Base-by-base conservation (phyloP, 495 filamentous ascomycete genomes). In the Talaromyces liani region DNA sequence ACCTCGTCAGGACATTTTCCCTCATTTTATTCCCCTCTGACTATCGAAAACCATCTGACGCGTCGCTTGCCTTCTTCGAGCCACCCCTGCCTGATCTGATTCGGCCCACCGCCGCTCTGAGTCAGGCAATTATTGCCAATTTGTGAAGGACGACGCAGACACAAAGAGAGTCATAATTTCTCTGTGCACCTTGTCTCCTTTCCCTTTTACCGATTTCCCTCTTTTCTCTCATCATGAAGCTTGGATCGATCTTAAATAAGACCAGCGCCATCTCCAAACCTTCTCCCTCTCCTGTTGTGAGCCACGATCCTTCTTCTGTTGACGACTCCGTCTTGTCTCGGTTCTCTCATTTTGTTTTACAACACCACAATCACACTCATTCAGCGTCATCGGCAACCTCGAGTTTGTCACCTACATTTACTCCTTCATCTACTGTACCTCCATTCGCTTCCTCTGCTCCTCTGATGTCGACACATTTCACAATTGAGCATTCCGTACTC, bases 241-340 rank as follows among this genome's bases (percentile, higher is more conserved):
- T 58, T 22, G 27, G 24, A 36, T 58, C 56, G 29, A 58, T 58
- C 56, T 58, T 58, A 25, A 36, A 58, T 58, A 58, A 58, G 56
- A 58, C 56, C 56, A 58, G 18, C 31, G 3, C 54, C 27, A n/a
- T n/a, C 16, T 57, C 16, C 54, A 57, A 57, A 24, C 27, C 22
- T 18, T 22, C 6, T 25, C 56, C 31, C 20, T 31, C 31, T 36
- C 2, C 29, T 58, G 27, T 36, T 58, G 8, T 20, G 29, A 33
- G 29, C 56, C 31, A 33, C 31, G 31, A 33, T 36, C 12, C 0
- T 58, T 33, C 56, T 33, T 18, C 56, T 20, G 29, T 58, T 16
- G 29, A 58, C 27, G 31, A 58, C 14, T 6, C 56, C 56, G 29
- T 58, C 29, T 58, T 58, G 56, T 58, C 56, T 36, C 56, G n/a